phyloP scores from a whole-genome alignment of 228 moss, liverwort and hornwort genomes.

The Sphagnum magellanicum region DNA sequence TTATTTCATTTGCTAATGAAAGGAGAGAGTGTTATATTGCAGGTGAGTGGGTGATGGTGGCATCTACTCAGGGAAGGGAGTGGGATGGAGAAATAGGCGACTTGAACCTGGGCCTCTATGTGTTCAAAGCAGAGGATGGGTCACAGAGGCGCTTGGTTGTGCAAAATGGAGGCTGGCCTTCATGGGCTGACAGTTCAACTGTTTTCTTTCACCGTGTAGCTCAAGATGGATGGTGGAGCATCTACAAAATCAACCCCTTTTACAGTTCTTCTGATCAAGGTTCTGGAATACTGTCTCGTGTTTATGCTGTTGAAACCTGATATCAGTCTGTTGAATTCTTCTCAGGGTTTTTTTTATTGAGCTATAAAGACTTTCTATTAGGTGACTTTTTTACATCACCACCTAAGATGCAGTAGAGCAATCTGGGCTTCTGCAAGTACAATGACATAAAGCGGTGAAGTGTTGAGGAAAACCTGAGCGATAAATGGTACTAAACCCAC shows the following conservation, averaged over 20 bases:
- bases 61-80: slow-evolving; percentile 37
- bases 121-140: slow-evolving; percentile 63
- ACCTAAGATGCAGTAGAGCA: too few species aligned
- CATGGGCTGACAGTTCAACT: slow-evolving; percentile 61
- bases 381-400: too few species aligned
- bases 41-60: slow-evolving; percentile 73
- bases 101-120: slow-evolving; percentile 51
- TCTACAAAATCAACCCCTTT: slow-evolving; percentile 40
- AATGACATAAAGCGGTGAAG: too few species aligned
- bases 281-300: not conserved
- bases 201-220: slow-evolving; percentile 69
- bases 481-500: too few species aligned
- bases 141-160: slow-evolving; percentile 39
- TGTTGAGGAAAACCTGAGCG: too few species aligned
- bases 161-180: slow-evolving; percentile 66
- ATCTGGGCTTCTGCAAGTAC: too few species aligned
- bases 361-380: too few species aligned
- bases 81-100: slow-evolving; percentile 26
- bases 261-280: slow-evolving; percentile 24
- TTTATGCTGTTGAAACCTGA: too few species aligned
- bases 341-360: too few species aligned
- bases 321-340: too few species aligned
- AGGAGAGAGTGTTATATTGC: not conserved
- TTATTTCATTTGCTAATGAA: too few species aligned
- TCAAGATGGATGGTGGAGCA: slow-evolving; percentile 86